phyloP scores from a whole-genome alignment of 495 filamentous ascomycete species.

The Aspergillus incahuasiensis region DNA sequence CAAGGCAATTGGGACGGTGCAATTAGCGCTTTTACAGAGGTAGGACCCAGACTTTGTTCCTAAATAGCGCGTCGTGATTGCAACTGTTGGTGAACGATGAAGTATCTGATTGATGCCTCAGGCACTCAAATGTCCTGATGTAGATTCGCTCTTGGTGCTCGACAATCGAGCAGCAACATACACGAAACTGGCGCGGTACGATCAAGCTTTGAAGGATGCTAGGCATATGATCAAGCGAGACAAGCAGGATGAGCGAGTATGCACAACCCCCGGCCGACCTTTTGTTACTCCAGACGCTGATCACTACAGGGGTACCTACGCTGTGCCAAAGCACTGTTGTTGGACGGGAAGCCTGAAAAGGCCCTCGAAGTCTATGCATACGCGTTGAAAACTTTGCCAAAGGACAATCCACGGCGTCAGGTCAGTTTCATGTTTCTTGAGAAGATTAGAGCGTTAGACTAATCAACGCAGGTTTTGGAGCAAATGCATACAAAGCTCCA shows the following conservation, averaged over 20 bases:
- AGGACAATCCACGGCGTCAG: constrained; percentile 38
- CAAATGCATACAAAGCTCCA: constrained; percentile 43
- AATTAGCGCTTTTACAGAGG: constrained; percentile 39
- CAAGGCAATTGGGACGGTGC: constrained; percentile 38
- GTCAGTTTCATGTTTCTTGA: constrained; percentile 27
- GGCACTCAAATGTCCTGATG: constrained; percentile 32
- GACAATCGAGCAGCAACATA: constrained; percentile 60
- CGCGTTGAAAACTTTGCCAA: constrained; percentile 47
- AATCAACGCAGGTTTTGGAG: constrained; percentile 33
- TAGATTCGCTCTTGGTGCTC: constrained; percentile 39
- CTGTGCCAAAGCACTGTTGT: constrained; percentile 55
- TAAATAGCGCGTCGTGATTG: not conserved
- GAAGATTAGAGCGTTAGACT: not conserved
- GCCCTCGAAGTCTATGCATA: constrained; percentile 60
- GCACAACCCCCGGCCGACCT: not conserved
- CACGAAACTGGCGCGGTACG: constrained; percentile 51
- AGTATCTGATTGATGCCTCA: constrained; percentile 15
- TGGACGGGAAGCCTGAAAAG: constrained; percentile 47
- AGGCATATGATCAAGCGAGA: constrained; percentile 53
- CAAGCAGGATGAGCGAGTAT: constrained; percentile 45
- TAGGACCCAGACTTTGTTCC: constrained; percentile 18
- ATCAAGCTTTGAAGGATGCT: constrained; percentile 55
- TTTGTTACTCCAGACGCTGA: not conserved
- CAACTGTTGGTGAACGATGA: not conserved
- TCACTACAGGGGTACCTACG: constrained; percentile 57